Base-by-base conservation (phyloP, 1,284 basidiomycete genomes). In the Paramarasmius palmivorus region DNA sequence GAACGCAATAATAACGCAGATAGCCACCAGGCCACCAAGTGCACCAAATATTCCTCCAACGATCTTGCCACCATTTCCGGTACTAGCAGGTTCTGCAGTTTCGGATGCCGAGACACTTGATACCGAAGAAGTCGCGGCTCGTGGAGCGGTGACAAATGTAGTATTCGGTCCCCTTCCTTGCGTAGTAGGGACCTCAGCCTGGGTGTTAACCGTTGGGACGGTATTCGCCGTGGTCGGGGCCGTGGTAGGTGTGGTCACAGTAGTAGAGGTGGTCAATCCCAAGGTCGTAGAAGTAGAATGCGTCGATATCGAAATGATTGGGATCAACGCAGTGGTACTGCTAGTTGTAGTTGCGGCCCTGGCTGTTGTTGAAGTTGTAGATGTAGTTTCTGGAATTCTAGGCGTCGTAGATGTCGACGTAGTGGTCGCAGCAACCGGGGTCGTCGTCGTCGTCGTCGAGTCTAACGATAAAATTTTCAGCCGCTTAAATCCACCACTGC, bases 1-100 rank as follows among this genome's bases (percentile, higher is more conserved):
- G 69, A 77, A 86, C 37, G 76, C 70, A 39, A 83, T 57, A 0
- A 76, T 70, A 47, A 81, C 75, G 9, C 76, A 64, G 6, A 88
- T 59, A 15, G 72, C 69, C 14, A 74, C 78, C 12, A 82, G 59
- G 23, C 75, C 86, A 4, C 76, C 63, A 10, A 84, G 61, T 20
- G 68, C 74, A 2, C 78, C 84, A 15, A 72, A 74, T 19, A 86
- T 68, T 50, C 80, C 83, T 19, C 82, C 86, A 17, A 81, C 60
- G 22, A 88, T 51, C 29, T 32, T 32, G 8, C 36, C 49, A 12
- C 48, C 66, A 1, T 74, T 67, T 26, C 71, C 12, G 15, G 6
- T 39, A 32, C 40, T 26, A 12, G 42, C 15, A 10, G 41, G 39
- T 46, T 36, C 34, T 12, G 26, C 34, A 17, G 41, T 32, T 26